Base-by-base conservation (phyloP, 2,329 filamentous ascomycete species). In the Aquanectria penicillioides region DNA sequence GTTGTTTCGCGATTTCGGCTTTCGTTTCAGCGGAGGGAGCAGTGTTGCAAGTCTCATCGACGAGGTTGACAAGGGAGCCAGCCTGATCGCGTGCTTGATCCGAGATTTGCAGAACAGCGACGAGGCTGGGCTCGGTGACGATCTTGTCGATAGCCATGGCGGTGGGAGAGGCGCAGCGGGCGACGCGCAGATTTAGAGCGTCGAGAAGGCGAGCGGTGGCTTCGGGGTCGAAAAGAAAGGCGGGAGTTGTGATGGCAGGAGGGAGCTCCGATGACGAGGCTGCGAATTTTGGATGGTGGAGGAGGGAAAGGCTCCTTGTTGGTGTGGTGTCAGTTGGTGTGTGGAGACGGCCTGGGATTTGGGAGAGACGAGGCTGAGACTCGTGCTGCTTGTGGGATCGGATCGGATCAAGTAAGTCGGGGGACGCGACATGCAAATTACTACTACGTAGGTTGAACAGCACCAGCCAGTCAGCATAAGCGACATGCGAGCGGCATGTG, bases 1-100 rank as follows among this genome's bases (percentile, higher is more conserved):
- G 92, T 71, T 92, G 87, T 71, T 88, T 90, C 7, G 89, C 89
- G 25, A 92, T 81, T 57, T 87, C 84, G 23, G 85, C 77, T 65
- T 85, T 82, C 36, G 80, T 80, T 28, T 84, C 80, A 18, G 79
- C 73, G 7, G 80, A 76, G 18, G 78, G 70, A 29, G 80, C 74
- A 6, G 43, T 71, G 40, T 81, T 75, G 43, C 78, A 69, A 29
- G 81, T 75, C 38, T 82, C 80, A 37, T 80, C 74, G 58, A 84
- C 75, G 52, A 83, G 76, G 63, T 83, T 82, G 60, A 92, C 81
- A 55, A 93, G 83, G 22, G 80, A 79, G 63, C 90, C 82, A 54
- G 90, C 91, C 75, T 94, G 90, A 46, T 87, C 79, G 66, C 91
- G 89, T 13, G 92, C 89, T 63, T 90, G 84, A 55, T 85, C 83